Evolutionary conservation across 371 early-diverging fungal species (phyloP).

Genomic region (Circinella umbellata): DNA sequence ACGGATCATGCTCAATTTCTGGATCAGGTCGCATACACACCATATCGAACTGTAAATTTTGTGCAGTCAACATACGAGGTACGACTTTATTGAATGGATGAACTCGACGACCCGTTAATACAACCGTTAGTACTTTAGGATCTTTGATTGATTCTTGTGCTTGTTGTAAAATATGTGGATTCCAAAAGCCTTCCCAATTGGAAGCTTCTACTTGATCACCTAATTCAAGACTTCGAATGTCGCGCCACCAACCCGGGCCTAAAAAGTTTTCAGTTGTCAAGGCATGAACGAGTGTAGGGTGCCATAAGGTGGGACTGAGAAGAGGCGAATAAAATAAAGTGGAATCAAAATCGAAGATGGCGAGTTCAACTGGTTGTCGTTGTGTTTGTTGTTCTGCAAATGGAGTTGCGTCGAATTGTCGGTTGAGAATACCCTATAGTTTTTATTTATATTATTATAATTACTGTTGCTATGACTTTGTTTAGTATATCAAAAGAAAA

Average conservation of each 20-base stretch:
- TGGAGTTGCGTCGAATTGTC: conserved; percentile 19
- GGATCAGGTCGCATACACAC: conserved; percentile 57
- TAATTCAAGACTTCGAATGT: conserved; percentile 47
- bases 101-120: conserved; percentile 64
- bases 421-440: conserved; percentile 17
- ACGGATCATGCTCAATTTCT: conserved; percentile 23
- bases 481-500: not conserved
- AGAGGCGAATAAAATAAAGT: conserved; percentile 86
- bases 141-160: conserved; percentile 38
- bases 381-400: conserved; percentile 11
- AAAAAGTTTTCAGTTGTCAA: conserved; percentile 60
- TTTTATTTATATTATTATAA: too few species aligned
- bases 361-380: conserved; percentile 30
- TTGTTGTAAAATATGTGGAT: conserved; percentile 34
- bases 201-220: conserved; percentile 26
- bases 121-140: conserved; percentile 49
- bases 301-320: conserved; percentile 82
- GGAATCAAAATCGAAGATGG: conserved; percentile 88
- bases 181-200: conserved; percentile 48
- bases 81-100: conserved; percentile 53
- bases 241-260: conserved; percentile 78
- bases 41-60: conserved; percentile 55
- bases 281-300: conserved; percentile 50
- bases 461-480: too few species aligned
- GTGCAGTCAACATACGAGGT: conserved; percentile 39